Percentiles rank a stretch among this genome's conserved stretches.
phyloP scores from a whole-genome alignment of 768 basidiomycete species.

The Sporobolomyces pararoseus region DNA sequence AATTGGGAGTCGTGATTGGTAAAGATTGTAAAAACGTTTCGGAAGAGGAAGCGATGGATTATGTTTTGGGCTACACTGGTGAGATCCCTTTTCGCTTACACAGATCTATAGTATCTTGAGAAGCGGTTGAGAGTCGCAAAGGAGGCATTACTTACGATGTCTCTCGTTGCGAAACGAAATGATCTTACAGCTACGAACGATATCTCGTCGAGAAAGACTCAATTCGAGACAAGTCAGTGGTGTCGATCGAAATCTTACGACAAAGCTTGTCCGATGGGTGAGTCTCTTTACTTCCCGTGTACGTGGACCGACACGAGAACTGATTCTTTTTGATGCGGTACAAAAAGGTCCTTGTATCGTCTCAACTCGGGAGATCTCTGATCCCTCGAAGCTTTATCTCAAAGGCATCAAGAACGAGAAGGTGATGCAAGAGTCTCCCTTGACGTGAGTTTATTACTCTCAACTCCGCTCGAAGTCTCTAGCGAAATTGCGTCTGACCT shows the following conservation, averaged over 20 bases:
- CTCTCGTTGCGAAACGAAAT: too few relatives aligned
- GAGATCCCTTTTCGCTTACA: background rate
- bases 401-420: conserved; percentile 45
- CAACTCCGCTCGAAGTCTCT: too few relatives aligned
- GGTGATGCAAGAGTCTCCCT: conserved; percentile 46
- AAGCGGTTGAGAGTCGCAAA: too few relatives aligned
- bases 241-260: conserved; percentile 46
- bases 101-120: too few relatives aligned
- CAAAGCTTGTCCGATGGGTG: conserved; percentile 45
- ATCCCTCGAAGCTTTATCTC: conserved; percentile 41
- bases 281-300: background rate
- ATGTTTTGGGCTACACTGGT: conserved; percentile 48
- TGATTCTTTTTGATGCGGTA: too few relatives aligned
- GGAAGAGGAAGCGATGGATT: conserved; percentile 50
- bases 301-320: background rate
- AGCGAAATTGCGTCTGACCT: background rate
- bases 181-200: conserved; percentile 47
- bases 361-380: conserved; percentile 34
- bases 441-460: conserved; percentile 45
- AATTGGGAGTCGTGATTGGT: conserved; percentile 49
- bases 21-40: conserved; percentile 49
- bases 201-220: conserved; percentile 47
- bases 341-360: conserved; percentile 46
- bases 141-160: too few relatives aligned
- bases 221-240: conserved; percentile 46